Evolutionary conservation across 208 protist species (phyloP).

Genomic region (Herpetomonas samuelpessoai): DNA sequence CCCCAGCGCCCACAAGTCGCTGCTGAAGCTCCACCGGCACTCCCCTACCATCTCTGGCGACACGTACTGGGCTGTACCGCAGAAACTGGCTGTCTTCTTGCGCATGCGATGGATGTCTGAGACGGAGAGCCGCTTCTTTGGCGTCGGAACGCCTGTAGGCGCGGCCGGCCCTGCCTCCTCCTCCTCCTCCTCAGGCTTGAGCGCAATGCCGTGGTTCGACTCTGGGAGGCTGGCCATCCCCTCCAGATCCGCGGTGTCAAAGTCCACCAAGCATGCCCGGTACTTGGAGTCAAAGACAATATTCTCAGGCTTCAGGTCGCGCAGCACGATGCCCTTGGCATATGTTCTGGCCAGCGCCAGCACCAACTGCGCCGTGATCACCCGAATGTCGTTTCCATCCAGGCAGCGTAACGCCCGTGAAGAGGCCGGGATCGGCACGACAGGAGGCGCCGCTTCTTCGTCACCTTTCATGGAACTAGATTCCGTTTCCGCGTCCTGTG

Average conservation of each 20-base stretch:
- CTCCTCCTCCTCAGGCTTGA: conserved; percentile 15
- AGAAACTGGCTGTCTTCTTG: conserved; percentile 76
- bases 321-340: conserved; percentile 64
- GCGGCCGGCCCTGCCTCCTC: not conserved
- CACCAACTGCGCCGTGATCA: conserved; percentile 84
- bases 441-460: not conserved
- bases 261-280: conserved; percentile 82
- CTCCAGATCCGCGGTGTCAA: conserved; percentile 80
- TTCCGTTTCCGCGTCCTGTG: too few species aligned
- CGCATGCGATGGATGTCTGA: conserved; percentile 85
- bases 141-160: not conserved
- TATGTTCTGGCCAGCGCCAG: conserved; percentile 52
- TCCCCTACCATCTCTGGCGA: conserved; percentile 93
- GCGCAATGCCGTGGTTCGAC: conserved; percentile 51
- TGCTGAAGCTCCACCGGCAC: conserved; percentile 91
- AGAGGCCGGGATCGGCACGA: conserved; percentile 16
- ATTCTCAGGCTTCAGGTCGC: conserved; percentile 92
- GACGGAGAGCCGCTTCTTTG: conserved; percentile 60
- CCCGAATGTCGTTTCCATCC: conserved; percentile 72
- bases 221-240: conserved; percentile 19
- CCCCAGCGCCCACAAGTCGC: conserved; percentile 94
- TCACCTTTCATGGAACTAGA: too few species aligned
- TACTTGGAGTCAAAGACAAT: conserved; percentile 79
- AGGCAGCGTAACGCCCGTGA: conserved; percentile 53
- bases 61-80: conserved; percentile 94